These are phyloP conservation scores for Coprinellus aureogranulatus DNA, from an alignment of 768 basidiomycete species.

Conservation along the genomic window DNA sequence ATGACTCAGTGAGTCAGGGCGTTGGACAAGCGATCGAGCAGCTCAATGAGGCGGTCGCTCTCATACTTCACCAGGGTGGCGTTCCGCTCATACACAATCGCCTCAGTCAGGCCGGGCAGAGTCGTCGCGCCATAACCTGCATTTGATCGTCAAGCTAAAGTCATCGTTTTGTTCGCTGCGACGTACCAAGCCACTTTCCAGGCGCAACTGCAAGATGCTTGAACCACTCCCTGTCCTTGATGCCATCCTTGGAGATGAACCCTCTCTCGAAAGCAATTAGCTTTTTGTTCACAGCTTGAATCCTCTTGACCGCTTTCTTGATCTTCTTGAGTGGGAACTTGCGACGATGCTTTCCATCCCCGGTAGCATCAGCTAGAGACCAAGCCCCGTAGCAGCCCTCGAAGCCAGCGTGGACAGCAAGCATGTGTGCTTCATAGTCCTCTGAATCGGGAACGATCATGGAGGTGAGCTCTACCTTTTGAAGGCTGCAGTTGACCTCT, in stretches of 20 bases:
- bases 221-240: slow-evolving; percentile 84
- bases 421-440: not conserved
- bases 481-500: too few species aligned
- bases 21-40: not conserved
- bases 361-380: not conserved
- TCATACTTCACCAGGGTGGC: slow-evolving; percentile 49
- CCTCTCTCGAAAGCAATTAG: slow-evolving; percentile 73
- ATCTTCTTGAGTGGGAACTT: slow-evolving; percentile 42
- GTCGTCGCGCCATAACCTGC: slow-evolving; percentile 83
- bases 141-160: not conserved
- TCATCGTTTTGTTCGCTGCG: not conserved
- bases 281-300: slow-evolving; percentile 61
- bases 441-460: too few species aligned
- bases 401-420: not conserved
- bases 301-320: slow-evolving; percentile 56
- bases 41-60: not conserved
- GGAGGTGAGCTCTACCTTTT: too few species aligned
- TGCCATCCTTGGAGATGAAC: slow-evolving; percentile 75
- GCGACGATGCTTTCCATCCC: slow-evolving; percentile 14
- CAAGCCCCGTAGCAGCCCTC: not conserved
- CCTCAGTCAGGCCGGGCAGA: slow-evolving; percentile 76
- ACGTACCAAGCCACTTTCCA: slow-evolving; percentile 76
- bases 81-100: slow-evolving; percentile 69
- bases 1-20: not conserved
- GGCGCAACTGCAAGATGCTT: slow-evolving; percentile 83